A percentile compares a stretch with the other conserved stretches of the same genome.
Evolutionary conservation across 1,139 yeast species (phyloP).

Genomic region (Taphrina communis): DNA sequence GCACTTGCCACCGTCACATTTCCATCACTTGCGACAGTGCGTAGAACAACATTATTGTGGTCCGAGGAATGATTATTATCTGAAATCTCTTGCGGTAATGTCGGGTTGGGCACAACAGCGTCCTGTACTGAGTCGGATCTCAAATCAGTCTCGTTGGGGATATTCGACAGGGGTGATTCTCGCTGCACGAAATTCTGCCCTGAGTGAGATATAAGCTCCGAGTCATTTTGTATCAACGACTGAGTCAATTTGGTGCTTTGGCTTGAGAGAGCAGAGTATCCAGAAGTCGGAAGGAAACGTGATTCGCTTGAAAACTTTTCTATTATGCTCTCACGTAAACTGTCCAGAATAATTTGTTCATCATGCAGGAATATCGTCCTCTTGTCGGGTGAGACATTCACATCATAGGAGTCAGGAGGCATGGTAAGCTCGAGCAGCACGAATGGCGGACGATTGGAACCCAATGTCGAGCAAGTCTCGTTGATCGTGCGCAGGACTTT

Average conservation of each 20-base stretch:
- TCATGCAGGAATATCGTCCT: conserved; percentile 70
- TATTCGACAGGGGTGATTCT: background rate
- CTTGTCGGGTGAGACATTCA: conserved; percentile 92
- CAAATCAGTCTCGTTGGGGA: background rate
- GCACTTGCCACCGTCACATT: background rate
- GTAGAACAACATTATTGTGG: too few species aligned
- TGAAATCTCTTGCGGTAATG: too few species aligned
- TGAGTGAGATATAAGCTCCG: background rate
- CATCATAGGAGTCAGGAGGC: conserved; percentile 62
- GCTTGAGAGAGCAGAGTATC: background rate
- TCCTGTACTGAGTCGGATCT: too few species aligned
- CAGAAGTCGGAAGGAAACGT: conserved; percentile 18
- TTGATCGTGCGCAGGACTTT: conserved; percentile 62
- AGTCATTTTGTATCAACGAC: background rate
- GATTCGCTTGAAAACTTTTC: conserved; percentile 43
- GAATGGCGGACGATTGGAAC: conserved; percentile 76
- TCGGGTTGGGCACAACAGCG: too few species aligned
- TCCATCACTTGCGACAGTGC: background rate
- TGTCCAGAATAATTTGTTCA: conserved; percentile 65
- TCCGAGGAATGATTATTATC: too few species aligned
- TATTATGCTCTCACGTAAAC: conserved; percentile 50
- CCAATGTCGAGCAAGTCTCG: conserved; percentile 73
- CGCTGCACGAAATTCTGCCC: background rate
- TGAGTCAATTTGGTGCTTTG: background rate
- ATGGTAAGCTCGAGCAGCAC: conserved; percentile 66